A percentile compares a stretch with the other conserved stretches of the same genome.
These are phyloP conservation scores for Heterobasidion parviporum DNA, from an alignment of 1,284 basidiomycete species.

Conservation along the genomic window DNA sequence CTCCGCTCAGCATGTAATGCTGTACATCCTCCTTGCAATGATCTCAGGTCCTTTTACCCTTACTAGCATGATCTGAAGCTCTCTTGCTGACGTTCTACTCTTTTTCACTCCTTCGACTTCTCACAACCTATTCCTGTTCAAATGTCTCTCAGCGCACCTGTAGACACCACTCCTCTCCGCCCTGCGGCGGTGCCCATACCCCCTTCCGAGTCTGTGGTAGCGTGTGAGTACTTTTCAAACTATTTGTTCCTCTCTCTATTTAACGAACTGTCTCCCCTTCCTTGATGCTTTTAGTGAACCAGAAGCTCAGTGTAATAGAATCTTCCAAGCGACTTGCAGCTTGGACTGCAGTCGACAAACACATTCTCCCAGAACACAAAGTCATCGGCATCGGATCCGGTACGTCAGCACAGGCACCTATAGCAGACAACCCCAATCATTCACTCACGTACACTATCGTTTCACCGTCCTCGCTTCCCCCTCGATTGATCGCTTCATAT, in stretches of 20 bases:
- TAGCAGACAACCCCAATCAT: too few species aligned
- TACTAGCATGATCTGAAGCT: too few species aligned
- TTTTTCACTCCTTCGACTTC: too few species aligned
- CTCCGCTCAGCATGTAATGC: too few species aligned
- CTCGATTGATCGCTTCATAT: not conserved
- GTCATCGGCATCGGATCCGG: constrained; percentile 26
- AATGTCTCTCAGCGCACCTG: too few species aligned
- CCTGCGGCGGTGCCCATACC: too few species aligned
- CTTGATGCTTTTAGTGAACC: not conserved
- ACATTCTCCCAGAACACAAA: constrained; percentile 79
- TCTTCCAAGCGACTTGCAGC: constrained; percentile 87
- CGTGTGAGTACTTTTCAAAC: not conserved
- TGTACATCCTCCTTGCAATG: too few species aligned
- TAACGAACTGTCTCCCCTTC: not conserved
- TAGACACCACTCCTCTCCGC: too few species aligned
- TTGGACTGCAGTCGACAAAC: constrained; percentile 89
- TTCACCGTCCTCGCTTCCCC: constrained; percentile 1
- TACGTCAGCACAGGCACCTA: not conserved
- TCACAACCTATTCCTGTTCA: too few species aligned
- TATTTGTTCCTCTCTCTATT: not conserved
- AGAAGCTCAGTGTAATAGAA: constrained; percentile 42
- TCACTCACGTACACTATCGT: not conserved
- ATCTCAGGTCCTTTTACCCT: too few species aligned
- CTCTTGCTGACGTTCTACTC: too few species aligned
- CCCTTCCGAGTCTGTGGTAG: too few species aligned